Conservation (phyloP, 768 basidiomycete genomes). For the Strobilomyces echinocephalus region DNA sequence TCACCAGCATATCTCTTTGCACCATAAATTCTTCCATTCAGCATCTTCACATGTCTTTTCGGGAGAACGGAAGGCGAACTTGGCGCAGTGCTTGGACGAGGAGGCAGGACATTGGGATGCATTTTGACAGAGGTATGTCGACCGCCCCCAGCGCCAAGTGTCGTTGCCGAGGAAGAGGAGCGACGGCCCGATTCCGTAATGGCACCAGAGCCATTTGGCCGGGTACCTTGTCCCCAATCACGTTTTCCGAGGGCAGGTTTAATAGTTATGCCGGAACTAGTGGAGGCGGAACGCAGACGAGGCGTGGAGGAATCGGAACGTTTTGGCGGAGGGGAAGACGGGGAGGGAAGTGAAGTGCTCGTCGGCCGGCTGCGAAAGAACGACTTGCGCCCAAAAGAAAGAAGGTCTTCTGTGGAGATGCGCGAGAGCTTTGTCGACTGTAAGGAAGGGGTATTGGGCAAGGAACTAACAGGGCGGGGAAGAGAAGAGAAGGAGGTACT, state of each 20-base stretch:
- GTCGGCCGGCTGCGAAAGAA: conserved; percentile 28
- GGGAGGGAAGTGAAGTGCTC: background rate
- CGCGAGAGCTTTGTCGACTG: conserved; percentile 10
- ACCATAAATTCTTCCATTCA: conserved; percentile 86
- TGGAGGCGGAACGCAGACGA: conserved; percentile 20
- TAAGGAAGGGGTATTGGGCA: conserved; percentile 13
- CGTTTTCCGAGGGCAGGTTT: background rate
- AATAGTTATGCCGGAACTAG: conserved; percentile 9
- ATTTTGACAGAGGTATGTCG: conserved; percentile 19
- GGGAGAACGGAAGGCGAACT: conserved; percentile 1
- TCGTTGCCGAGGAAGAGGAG: conserved; percentile 18
- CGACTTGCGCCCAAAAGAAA: conserved; percentile 26
- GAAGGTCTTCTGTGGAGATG: conserved; percentile 29
- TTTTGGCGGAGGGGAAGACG: conserved; percentile 17
- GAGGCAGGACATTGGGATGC: background rate
- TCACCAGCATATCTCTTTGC: conserved; percentile 30
- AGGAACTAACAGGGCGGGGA: conserved; percentile 8
- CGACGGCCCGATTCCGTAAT: conserved; percentile 13
- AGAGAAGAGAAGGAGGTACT: conserved; percentile 15
- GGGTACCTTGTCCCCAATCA: conserved; percentile 3
- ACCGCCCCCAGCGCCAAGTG: conserved; percentile 28
- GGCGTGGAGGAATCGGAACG: conserved; percentile 1
- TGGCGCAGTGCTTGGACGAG: conserved; percentile 12
- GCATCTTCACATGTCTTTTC: conserved; percentile 52
- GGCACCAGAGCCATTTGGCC: background rate